A percentile compares a stretch with the other conserved stretches of the same genome.
These are phyloP conservation scores for Ophiostoma pallidulum DNA, from an alignment of 2,329 filamentous ascomycete species.

Conservation along the genomic window DNA sequence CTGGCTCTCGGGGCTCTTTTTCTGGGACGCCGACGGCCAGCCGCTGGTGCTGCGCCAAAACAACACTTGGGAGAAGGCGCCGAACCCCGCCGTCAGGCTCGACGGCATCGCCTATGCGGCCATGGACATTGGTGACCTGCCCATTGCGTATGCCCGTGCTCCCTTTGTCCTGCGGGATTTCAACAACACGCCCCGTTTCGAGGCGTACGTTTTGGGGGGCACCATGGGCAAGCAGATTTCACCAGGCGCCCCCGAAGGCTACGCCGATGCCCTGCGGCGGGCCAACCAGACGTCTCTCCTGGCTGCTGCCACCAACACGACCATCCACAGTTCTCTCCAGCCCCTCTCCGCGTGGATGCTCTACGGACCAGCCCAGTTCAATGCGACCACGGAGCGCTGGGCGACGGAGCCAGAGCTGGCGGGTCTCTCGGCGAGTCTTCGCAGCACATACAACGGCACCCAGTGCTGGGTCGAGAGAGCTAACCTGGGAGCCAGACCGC, in stretches of 20 bases:
- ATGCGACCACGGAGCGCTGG: slow-evolving; percentile 8
- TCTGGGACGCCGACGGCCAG: slow-evolving; percentile 31
- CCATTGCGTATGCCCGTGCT: slow-evolving; percentile 31
- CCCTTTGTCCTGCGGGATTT: slow-evolving; percentile 30
- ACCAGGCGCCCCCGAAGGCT: slow-evolving; percentile 18
- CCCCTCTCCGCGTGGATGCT: slow-evolving; percentile 33
- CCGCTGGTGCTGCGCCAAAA: slow-evolving; percentile 12
- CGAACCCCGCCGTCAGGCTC: slow-evolving; percentile 7
- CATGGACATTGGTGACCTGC: slow-evolving; percentile 21
- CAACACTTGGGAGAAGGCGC: neutral
- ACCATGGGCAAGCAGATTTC: slow-evolving; percentile 23
- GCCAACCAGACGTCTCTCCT: slow-evolving; percentile 12
- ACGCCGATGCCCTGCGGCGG: slow-evolving; percentile 26
- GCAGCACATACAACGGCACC: neutral
- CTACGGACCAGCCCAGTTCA: slow-evolving; percentile 27
- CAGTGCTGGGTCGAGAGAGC: neutral
- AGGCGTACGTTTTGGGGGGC: slow-evolving; percentile 30
- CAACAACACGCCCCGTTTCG: slow-evolving; percentile 20
- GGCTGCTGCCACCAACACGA: slow-evolving; percentile 5
- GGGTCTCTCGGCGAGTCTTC: neutral
- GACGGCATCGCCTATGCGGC: slow-evolving; percentile 22
- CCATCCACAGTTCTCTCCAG: slow-evolving; percentile 21
- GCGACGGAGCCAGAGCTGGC: slow-evolving; percentile 10
- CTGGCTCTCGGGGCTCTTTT: slow-evolving; percentile 41
- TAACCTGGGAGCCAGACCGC: neutral